Evolutionary conservation across 1,284 basidiomycete species (phyloP).

Genomic region (Sanguinoderma infundibulare): DNA sequence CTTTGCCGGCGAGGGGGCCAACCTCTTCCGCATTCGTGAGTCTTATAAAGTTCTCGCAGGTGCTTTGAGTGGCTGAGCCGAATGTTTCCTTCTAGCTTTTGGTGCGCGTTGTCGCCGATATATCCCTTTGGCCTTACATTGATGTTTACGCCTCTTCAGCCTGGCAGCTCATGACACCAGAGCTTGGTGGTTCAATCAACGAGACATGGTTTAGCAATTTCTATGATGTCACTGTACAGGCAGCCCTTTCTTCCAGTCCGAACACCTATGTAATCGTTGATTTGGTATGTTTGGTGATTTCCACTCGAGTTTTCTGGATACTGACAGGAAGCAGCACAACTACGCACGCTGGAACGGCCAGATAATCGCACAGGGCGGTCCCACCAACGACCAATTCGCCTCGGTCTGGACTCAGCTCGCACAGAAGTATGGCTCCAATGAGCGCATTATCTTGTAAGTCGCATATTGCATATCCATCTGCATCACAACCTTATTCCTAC

Average conservation of each 20-base stretch:
- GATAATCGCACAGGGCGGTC: constrained; percentile 58
- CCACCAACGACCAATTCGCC: constrained; percentile 54
- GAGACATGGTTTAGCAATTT: constrained; percentile 44
- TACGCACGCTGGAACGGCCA: constrained; percentile 55
- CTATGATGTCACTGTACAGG: constrained; percentile 54
- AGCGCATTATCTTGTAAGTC: constrained; percentile 50
- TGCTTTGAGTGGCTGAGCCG: neutral
- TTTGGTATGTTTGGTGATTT: constrained; percentile 31
- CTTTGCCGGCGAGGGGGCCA: constrained; percentile 49
- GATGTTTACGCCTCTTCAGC: constrained; percentile 26
- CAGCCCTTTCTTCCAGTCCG: constrained; percentile 46
- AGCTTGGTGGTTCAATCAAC: constrained; percentile 50
- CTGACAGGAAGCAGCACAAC: constrained; percentile 44
- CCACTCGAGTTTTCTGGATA: neutral
- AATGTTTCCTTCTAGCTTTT: constrained; percentile 28
- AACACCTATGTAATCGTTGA: constrained; percentile 57
- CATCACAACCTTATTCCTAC: neutral
- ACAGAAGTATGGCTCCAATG: constrained; percentile 50
- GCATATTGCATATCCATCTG: neutral
- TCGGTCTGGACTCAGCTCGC: constrained; percentile 59
- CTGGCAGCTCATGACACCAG: constrained; percentile 59
- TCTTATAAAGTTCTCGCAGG: neutral
- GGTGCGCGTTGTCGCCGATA: constrained; percentile 25
- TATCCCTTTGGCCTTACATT: neutral
- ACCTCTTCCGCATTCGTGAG: constrained; percentile 51